phyloP scores from a whole-genome alignment of 2,329 filamentous ascomycete genomes.

The Paraphoma sp. region DNA sequence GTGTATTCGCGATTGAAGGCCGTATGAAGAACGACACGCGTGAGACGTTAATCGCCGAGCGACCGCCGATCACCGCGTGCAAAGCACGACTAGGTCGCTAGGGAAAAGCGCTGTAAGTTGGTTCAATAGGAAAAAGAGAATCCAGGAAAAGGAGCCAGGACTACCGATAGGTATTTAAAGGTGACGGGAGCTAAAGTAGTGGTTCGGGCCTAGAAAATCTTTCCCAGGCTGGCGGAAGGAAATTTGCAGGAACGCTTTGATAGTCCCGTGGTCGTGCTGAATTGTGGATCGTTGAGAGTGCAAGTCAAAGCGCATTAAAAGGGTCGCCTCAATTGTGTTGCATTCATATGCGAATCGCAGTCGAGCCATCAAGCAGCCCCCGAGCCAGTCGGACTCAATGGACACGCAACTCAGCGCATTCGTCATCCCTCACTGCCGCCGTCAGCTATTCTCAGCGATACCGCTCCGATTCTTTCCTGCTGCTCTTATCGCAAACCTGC shows the following conservation, averaged over 20 bases:
- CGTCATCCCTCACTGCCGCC: slow-evolving; percentile 23
- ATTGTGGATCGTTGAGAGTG: slow-evolving; percentile 23
- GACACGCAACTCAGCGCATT: slow-evolving; percentile 13
- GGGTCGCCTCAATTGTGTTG: neutral
- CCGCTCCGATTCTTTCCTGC: slow-evolving; percentile 17
- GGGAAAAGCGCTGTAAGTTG: slow-evolving; percentile 21
- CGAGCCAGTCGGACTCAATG: slow-evolving; percentile 10
- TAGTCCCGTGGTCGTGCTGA: slow-evolving; percentile 23
- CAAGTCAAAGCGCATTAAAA: neutral
- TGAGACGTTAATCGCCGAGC: slow-evolving; percentile 25
- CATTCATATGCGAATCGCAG: neutral
- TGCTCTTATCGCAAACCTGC: slow-evolving; percentile 13
- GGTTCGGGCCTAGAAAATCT: slow-evolving; percentile 30
- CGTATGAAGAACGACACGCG: slow-evolving; percentile 14
- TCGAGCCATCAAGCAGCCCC: neutral
- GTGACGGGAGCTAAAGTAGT: slow-evolving; percentile 44
- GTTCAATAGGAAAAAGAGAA: slow-evolving; percentile 17
- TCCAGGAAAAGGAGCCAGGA: slow-evolving; percentile 21
- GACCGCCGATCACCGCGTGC: slow-evolving; percentile 33
- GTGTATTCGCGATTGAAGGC: slow-evolving; percentile 14
- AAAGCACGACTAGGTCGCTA: slow-evolving; percentile 36
- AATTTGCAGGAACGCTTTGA: slow-evolving; percentile 26
- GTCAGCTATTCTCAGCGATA: slow-evolving; percentile 20
- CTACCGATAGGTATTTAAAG: slow-evolving; percentile 27
- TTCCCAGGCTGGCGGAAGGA: slow-evolving; percentile 32